A percentile compares a stretch with the other conserved stretches of the same genome.
Evolutionary conservation across 306 rosid genomes (phyloP).

Genomic region (Quercus agrifolia): DNA sequence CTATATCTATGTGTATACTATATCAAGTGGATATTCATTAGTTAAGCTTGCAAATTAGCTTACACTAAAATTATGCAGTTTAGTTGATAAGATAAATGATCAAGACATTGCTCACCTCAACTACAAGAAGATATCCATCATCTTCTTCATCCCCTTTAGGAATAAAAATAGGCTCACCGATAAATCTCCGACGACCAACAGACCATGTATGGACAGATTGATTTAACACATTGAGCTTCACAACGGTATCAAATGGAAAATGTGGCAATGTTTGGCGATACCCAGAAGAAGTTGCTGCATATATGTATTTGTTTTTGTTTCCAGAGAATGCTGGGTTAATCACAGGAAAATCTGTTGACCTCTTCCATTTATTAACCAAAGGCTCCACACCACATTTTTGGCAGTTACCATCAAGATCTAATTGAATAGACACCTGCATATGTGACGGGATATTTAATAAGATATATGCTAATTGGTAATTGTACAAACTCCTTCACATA

Average conservation of each 20-base stretch:
- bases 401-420: slow-evolving; percentile 43
- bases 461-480: no score
- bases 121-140: slow-evolving; percentile 82
- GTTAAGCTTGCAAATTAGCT: no score
- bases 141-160: slow-evolving; percentile 60
- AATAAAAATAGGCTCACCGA: slow-evolving; percentile 84
- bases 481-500: no score
- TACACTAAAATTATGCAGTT: no score
- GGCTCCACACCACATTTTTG: slow-evolving; percentile 51
- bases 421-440: slow-evolving; percentile 54
- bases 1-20: no score
- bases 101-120: slow-evolving; percentile 55
- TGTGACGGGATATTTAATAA: no score
- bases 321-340: slow-evolving; percentile 73
- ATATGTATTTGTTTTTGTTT: slow-evolving; percentile 49
- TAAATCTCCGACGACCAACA: slow-evolving; percentile 59
- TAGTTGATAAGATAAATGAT: neutral
- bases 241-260: slow-evolving; percentile 76
- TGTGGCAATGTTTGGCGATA: slow-evolving; percentile 61
- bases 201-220: slow-evolving; percentile 62
- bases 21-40: no score
- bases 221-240: slow-evolving; percentile 44
- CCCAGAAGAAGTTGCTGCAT: slow-evolving; percentile 78
- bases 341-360: slow-evolving; percentile 73
- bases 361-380: slow-evolving; percentile 43